Base-by-base conservation (phyloP, 306 rosid species). In the Cercis canadensis region DNA sequence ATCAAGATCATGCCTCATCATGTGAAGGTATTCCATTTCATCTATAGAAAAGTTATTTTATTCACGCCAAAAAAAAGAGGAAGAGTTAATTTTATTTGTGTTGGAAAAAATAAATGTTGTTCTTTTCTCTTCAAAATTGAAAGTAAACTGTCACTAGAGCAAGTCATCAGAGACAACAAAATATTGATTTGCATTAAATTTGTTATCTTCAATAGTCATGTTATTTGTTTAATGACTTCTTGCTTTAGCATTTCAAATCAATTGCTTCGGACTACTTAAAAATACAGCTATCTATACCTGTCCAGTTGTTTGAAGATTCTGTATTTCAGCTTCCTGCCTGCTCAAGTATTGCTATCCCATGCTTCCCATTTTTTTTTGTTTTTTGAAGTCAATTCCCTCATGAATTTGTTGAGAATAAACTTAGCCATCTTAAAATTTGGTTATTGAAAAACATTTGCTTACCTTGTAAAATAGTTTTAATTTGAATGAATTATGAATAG, bases 1-100 rank as follows among this genome's bases (percentile, higher is more conserved):
- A 82, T 93, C 85, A 94, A 94, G 90, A 89, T 90, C 75, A 84
- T 94, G 94, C 98, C 98, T 69, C 97, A 94, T 76, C 97, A 94
- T 75, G 85, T 94, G 75, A 94, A 94, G 97, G 98, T 90, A 81
- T 49, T 65, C 76, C 59, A 50, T 67, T 57, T 50, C 64, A 60
- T 46, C 51, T 32, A 24, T n/a, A 24, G 29, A 24, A 24, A 24
- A 24, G 3, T 24, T 24, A 24, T 24, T n/a, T 24, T 24, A 24
- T 24, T 24, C 29, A 24, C 29, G 29, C 29, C 29, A 24, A 24
- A 24, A 24, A 24, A 24, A 24, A 24, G 34, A 14, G 15, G 17
- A 39, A 21, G 67, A 10, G 12, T 18, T 29, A 21, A 10, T 50
- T 50, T 49, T 47, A 44, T 64, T 13, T 37, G 19, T 52, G 39